A percentile compares a stretch with the other conserved stretches of the same genome.
Evolutionary conservation across 768 basidiomycete genomes (phyloP).

Genomic region (Crucibulum laeve): DNA sequence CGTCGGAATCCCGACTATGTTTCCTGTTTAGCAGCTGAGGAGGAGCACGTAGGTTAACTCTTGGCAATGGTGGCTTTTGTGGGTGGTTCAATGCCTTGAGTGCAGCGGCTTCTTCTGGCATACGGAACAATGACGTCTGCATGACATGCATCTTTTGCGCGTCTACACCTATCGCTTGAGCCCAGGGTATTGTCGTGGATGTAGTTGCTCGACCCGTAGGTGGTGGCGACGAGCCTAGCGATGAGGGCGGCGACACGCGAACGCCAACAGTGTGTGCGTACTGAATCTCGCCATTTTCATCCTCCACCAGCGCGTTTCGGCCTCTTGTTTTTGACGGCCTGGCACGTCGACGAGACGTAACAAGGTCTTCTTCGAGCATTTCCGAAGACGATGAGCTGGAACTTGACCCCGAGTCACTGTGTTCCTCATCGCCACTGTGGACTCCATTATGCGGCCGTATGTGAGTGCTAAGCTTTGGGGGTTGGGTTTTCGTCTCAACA

Average conservation of each 20-base stretch:
- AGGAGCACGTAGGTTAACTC: constrained; percentile 29
- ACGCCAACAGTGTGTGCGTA: constrained; percentile 39
- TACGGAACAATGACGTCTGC: constrained; percentile 83
- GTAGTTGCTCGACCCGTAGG: constrained; percentile 29
- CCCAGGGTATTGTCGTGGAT: constrained; percentile 63
- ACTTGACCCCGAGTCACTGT: constrained; percentile 22
- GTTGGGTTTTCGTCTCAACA: constrained; percentile 14
- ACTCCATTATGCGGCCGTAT: constrained; percentile 17
- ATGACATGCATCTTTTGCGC: constrained; percentile 89
- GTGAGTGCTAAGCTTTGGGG: background rate
- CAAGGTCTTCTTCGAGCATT: constrained; percentile 49
- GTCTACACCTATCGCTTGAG: constrained; percentile 72
- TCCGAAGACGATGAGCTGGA: constrained; percentile 37
- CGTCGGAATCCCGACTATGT: constrained; percentile 76
- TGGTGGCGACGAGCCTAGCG: constrained; percentile 29
- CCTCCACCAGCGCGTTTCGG: constrained; percentile 48
- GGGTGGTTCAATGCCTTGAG: constrained; percentile 50
- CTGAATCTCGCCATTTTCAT: constrained; percentile 47
- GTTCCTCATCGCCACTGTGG: constrained; percentile 28
- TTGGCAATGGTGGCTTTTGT: constrained; percentile 19
- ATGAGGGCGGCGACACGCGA: constrained; percentile 26
- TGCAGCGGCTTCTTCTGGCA: constrained; percentile 69
- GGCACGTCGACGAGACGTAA: constrained; percentile 18
- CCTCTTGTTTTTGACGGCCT: constrained; percentile 14
- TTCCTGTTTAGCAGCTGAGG: constrained; percentile 49